phyloP scores from a whole-genome alignment of 768 basidiomycete genomes.

The Lentinus tigrinus region DNA sequence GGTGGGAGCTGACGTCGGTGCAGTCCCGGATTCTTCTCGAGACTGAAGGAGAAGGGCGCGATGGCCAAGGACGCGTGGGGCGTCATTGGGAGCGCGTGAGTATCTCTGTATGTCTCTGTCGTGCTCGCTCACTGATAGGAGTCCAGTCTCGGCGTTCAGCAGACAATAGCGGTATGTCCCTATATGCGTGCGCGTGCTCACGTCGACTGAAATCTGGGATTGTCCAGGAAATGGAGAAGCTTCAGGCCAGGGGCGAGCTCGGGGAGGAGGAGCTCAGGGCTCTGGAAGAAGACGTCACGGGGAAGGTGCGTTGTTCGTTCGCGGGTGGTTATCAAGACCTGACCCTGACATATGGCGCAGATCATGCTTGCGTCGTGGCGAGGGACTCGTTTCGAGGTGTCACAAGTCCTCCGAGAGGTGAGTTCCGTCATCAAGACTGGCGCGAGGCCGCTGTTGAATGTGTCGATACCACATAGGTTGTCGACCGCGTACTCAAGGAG shows the following conservation, averaged over 20 bases:
- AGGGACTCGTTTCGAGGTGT: slow-evolving; percentile 92
- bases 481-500: slow-evolving; percentile 85
- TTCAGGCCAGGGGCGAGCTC: slow-evolving; percentile 86
- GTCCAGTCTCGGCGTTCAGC: slow-evolving; percentile 66
- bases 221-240: slow-evolving; percentile 80
- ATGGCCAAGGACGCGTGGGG: slow-evolving; percentile 97
- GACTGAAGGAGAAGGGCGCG: slow-evolving; percentile 90
- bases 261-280: slow-evolving; percentile 83
- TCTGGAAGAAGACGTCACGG: slow-evolving; percentile 90
- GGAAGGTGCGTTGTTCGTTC: slow-evolving; percentile 54
- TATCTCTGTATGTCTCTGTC: slow-evolving; percentile 9
- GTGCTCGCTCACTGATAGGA: slow-evolving; percentile 1
- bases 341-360: slow-evolving; percentile 36
- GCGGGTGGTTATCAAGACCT: too few relatives aligned
- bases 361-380: slow-evolving; percentile 98
- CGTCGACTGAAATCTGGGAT: slow-evolving; percentile 18
- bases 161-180: slow-evolving; percentile 54
- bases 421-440: slow-evolving; percentile 7
- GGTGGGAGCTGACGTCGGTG: slow-evolving; percentile 1
- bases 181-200: not conserved
- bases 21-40: slow-evolving; percentile 88
- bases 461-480: slow-evolving; percentile 45
- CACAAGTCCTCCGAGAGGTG: slow-evolving; percentile 81
- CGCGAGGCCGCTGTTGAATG: slow-evolving; percentile 5
- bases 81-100: slow-evolving; percentile 92